Evolutionary conservation across 2,329 filamentous ascomycete species (phyloP), one percentile per base, ranked within the genome.

Genomic region (Anisogramma anomala): DNA sequence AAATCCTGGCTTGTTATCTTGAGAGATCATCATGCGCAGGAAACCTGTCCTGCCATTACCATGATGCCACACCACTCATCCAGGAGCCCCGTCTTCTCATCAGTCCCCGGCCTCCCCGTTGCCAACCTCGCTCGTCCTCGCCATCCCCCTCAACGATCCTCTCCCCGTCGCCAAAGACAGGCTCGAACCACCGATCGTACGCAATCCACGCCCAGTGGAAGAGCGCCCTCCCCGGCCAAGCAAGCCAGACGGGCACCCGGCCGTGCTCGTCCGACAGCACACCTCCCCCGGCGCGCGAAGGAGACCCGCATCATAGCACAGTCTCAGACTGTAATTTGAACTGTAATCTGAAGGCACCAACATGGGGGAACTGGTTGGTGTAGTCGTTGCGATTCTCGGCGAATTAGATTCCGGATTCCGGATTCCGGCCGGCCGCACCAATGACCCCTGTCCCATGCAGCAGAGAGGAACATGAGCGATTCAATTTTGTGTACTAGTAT

Each of bases 81-180:
- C 13, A 32, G n/a, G 2, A 43, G 26, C 13, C n/a, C 19, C 9
- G 23, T 2, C 31, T 43, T 48, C n/a, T 48, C 47, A 10, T 49
- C 43, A 19, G 13, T n/a, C n/a, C 10, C 33, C 4, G n/a, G 11
- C 26, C 6, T 22, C 43, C 49, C 27, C 36, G 28, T 6, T 38
- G 4, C 37, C 42, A 30, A 48, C 23, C 6, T 25, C 22, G n/a
- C 10, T 33, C 30, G 35, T 40, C 48, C 7, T 50, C 48, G 23
- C 58, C 57, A 32, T 32, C 30, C 3, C 17, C 15, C 11, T 34
- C 31, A 5, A 35, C 32, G 23, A 76, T 79, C 52, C 72, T 74
- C 67, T 96, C 89, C 0, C 91, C 91, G 55, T 96, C 84, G 1
- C 89, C 89, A 66, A 93, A 95, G 0, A 80, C 30, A 1, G 61